These are phyloP conservation scores for Macadamia integrifolia DNA, from an alignment of 164 flowering plant species.

Conservation along the genomic window DNA sequence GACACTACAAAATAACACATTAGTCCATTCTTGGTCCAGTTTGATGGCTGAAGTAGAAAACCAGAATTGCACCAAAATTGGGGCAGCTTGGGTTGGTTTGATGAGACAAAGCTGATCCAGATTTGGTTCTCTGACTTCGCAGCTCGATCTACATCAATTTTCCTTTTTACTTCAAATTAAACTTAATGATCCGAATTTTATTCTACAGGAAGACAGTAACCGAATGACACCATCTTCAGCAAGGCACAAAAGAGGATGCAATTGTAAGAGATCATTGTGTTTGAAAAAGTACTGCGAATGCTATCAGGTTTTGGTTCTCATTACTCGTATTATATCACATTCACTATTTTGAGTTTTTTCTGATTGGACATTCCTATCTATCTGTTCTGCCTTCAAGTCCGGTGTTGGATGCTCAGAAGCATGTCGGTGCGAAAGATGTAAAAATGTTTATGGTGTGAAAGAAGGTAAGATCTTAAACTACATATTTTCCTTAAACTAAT, in stretches of 20 bases:
- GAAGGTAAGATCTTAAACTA: constrained; percentile 37
- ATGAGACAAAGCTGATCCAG: no score
- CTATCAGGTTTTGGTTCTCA: constrained; percentile 49
- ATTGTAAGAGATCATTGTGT: constrained; percentile 86
- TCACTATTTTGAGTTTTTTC: neutral
- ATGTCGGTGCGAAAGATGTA: constrained; percentile 35
- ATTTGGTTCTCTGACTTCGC: no score
- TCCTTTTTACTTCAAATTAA: neutral
- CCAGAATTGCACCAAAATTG: no score
- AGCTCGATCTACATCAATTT: no score
- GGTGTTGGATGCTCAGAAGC: constrained; percentile 64
- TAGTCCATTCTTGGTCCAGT: no score
- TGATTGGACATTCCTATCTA: constrained; percentile 5
- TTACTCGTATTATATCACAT: neutral
- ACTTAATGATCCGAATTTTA: neutral
- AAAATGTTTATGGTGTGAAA: constrained; percentile 45
- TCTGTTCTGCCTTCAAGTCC: constrained; percentile 28
- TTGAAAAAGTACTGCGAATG: constrained; percentile 85
- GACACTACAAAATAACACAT: no score
- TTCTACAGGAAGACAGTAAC: constrained; percentile 41
- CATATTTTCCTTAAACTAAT: neutral
- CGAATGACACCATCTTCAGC: constrained; percentile 52
- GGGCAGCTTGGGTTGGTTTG: no score
- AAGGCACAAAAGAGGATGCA: constrained; percentile 83
- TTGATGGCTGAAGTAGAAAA: no score